Evolutionary conservation across 139 green algal species (phyloP).

Genomic region (Micractinium conductrix): DNA sequence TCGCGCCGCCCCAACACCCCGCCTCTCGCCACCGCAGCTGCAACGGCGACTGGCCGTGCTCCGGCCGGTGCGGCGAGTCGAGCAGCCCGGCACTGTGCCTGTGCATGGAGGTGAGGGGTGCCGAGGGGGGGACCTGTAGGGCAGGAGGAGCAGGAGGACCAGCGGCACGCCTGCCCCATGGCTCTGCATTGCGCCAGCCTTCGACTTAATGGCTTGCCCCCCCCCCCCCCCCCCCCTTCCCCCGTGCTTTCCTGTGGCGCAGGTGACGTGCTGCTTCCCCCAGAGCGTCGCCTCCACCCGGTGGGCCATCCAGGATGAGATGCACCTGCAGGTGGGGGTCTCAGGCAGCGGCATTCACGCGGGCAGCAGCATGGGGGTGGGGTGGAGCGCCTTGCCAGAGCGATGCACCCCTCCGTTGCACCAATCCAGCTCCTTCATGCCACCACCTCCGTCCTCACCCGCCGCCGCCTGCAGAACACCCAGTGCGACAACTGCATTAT

Average conservation of each 20-base stretch:
- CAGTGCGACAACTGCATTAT: constrained; percentile 89
- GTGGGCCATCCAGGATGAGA: constrained; percentile 89
- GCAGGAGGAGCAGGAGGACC: neutral
- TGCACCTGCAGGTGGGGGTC: too few species aligned
- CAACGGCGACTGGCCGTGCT: constrained; percentile 80
- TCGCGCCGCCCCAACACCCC: neutral
- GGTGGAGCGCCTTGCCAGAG: too few species aligned
- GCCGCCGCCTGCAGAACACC: constrained; percentile 67
- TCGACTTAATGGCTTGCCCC: too few species aligned
- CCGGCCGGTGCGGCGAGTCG: constrained; percentile 63
- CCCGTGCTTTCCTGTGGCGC: too few species aligned
- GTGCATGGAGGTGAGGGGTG: constrained; percentile 66
- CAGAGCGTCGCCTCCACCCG: constrained; percentile 62
- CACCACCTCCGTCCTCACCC: too few species aligned
- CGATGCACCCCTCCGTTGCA: too few species aligned
- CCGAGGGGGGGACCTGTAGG: neutral
- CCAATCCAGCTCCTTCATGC: too few species aligned
- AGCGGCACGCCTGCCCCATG: neutral
- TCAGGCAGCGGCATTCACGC: too few species aligned
- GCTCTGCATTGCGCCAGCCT: neutral
- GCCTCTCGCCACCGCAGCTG: constrained; percentile 67
- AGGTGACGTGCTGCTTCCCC: constrained; percentile 43
- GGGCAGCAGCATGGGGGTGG: too few species aligned
- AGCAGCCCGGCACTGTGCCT: constrained; percentile 77
- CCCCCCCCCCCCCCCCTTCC: too few species aligned